These are phyloP conservation scores for Otatea glauca DNA, from an alignment of 176 grass and related monocot genomes.

Conservation along the genomic window DNA sequence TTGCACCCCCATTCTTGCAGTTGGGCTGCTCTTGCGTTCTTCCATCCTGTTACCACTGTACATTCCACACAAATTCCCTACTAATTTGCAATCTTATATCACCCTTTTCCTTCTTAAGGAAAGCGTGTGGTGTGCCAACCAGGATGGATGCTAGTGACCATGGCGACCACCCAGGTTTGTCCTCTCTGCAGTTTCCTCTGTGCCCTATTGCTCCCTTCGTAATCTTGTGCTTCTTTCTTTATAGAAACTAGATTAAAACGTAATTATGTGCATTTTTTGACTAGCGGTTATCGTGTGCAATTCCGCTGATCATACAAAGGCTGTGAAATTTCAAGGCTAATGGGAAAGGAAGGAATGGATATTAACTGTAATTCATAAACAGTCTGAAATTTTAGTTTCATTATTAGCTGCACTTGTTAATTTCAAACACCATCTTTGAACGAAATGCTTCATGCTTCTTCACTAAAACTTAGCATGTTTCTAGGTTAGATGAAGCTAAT, in stretches of 20 bases:
- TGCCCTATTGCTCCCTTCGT: neutral
- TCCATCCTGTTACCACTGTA: neutral
- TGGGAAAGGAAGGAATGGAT: neutral
- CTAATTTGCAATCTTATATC: neutral
- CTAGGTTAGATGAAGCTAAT: neutral
- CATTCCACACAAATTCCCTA: neutral
- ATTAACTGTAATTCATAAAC: neutral
- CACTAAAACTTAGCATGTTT: conserved; percentile 23
- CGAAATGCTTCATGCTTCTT: neutral
- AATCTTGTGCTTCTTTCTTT: neutral
- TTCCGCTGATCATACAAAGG: neutral
- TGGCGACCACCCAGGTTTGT: conserved; percentile 29
- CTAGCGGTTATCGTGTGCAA: neutral
- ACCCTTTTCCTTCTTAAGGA: neutral
- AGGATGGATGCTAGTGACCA: conserved; percentile 37
- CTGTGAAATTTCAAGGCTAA: neutral
- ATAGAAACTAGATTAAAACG: neutral
- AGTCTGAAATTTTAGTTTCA: neutral
- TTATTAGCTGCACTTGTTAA: neutral
- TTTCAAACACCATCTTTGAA: conserved; percentile 8
- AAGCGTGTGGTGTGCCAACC: conserved; percentile 2
- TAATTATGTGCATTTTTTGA: neutral
- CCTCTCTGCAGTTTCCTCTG: neutral
- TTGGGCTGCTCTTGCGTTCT: no score
- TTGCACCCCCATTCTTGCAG: neutral